Evolutionary conservation across 2,329 filamentous ascomycete species (phyloP), one percentile per base, ranked within the genome.

Genomic region (Aspergillus brunneoviolaceus): DNA sequence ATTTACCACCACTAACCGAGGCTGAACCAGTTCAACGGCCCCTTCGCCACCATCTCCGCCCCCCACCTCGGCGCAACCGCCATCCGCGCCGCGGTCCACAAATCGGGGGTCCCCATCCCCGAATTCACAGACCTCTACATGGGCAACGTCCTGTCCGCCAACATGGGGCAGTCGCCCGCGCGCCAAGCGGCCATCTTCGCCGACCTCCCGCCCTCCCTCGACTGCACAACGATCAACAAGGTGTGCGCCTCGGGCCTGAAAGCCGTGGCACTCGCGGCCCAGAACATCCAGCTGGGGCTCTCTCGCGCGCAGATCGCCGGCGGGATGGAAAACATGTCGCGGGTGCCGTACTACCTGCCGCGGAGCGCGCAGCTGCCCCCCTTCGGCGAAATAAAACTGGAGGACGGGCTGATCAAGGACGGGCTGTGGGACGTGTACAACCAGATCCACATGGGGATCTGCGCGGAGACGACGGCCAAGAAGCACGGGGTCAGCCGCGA

Each of bases 261-360:
- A 77, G 90, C 95, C 1, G 92, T 98, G 4, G 87, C 85, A 23
- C 85, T 98, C 49, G 95, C 94, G 1, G 94, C 94, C 1, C 92
- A 96, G 72, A 95, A 96, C 72, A 96, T 98, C 69, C 91, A 97
- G 77, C 85, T 99, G 11, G 94, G 95, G 5, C 84, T 96, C 10
- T 86, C 92, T 16, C 91, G 96, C 70, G 93, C 90, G 0, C 90
- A 96, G 74, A 84, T 98, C 7, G 95, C 95, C 1, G 95, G 95
- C 63, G 95, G 95, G 57, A 97, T 99, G 90, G 95, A 99, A 81
- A 97, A 91, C 78, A 99, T 99, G 95, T 91, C 91, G 5, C 85
- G 90, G 45, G 92, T 96, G 4, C 95, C 95, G 2, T 96, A 96
- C 78, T 98, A 97, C 74, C 80, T 96, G 31, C 87, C 90, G 7